Conservation (phyloP, 306 rosid genomes). For the Cucurbita pepo region DNA sequence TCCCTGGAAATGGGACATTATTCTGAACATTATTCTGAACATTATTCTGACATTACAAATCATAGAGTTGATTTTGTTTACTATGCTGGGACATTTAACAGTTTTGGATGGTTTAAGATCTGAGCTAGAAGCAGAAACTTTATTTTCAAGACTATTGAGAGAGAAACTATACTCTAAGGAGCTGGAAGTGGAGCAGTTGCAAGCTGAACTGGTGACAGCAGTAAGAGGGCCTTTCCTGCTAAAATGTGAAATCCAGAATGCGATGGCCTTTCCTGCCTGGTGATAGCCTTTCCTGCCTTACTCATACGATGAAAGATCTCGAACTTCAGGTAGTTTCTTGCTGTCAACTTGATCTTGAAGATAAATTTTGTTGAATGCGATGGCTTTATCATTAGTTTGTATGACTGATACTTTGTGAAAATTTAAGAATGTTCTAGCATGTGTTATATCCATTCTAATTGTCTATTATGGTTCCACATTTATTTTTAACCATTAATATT, state of each 20-base stretch:
- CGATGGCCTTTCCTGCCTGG: too few species aligned
- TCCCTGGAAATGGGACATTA: background rate
- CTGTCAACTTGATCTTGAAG: background rate
- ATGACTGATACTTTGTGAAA: background rate
- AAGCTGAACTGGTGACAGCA: conserved; percentile 77
- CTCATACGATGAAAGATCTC: conserved; percentile 60
- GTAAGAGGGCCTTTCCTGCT: conserved; percentile 83
- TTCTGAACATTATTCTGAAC: too few species aligned
- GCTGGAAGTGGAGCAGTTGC: conserved; percentile 76
- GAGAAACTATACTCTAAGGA: conserved; percentile 80
- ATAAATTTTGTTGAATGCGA: background rate
- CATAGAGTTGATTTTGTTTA: background rate
- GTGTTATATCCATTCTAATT: background rate
- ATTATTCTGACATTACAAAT: background rate
- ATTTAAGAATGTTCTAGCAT: background rate
- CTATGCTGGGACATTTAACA: background rate
- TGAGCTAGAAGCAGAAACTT: background rate
- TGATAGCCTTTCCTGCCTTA: conserved; percentile 47
- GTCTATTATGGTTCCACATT: background rate
- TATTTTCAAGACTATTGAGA: conserved; percentile 55
- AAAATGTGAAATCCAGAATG: conserved; percentile 63
- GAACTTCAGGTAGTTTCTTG: conserved; percentile 63
- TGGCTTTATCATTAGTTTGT: background rate
- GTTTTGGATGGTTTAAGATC: conserved; percentile 29
- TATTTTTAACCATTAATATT: background rate